A percentile compares a stretch with the other conserved stretches of the same genome.
Conservation (phyloP, 2,329 filamentous ascomycete species). For the Phoma herbarum region DNA sequence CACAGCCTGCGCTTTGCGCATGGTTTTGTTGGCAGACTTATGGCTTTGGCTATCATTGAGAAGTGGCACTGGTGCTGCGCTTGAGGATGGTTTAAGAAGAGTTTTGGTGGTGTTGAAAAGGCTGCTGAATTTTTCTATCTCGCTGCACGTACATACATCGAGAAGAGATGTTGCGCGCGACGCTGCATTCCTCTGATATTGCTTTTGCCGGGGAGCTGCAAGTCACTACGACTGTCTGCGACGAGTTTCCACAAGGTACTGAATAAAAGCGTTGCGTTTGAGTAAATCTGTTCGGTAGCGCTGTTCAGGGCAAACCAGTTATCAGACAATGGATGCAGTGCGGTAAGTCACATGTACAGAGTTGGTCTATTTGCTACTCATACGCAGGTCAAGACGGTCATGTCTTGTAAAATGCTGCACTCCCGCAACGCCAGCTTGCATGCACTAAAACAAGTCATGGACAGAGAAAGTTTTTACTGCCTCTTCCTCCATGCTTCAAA, state of each 20-base stretch:
- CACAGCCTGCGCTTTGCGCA: neutral
- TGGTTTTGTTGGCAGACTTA: neutral
- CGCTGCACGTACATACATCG: neutral
- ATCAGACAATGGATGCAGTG: too few species aligned
- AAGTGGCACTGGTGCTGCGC: constrained; percentile 7
- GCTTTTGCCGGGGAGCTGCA: too few species aligned
- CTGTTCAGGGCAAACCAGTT: too few species aligned
- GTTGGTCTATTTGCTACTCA: constrained; percentile 3
- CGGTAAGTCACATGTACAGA: neutral
- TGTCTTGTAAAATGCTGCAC: neutral
- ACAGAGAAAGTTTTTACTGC: constrained; percentile 5
- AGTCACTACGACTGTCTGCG: too few species aligned
- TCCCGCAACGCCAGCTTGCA: constrained; percentile 13
- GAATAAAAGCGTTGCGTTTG: neutral
- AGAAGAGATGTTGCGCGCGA: neutral
- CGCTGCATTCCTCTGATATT: neutral
- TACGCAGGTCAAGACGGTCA: neutral
- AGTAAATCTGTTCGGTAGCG: too few species aligned
- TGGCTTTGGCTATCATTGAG: constrained; percentile 17
- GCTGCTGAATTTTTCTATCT: neutral
- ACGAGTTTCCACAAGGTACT: too few species aligned
- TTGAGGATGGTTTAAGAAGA: constrained; percentile 7
- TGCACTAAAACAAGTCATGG: neutral
- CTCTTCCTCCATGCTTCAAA: constrained; percentile 47
- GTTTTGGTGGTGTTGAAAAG: neutral